Evolutionary conservation across 768 basidiomycete species (phyloP).

Genomic region (Phylloporus sp.): DNA sequence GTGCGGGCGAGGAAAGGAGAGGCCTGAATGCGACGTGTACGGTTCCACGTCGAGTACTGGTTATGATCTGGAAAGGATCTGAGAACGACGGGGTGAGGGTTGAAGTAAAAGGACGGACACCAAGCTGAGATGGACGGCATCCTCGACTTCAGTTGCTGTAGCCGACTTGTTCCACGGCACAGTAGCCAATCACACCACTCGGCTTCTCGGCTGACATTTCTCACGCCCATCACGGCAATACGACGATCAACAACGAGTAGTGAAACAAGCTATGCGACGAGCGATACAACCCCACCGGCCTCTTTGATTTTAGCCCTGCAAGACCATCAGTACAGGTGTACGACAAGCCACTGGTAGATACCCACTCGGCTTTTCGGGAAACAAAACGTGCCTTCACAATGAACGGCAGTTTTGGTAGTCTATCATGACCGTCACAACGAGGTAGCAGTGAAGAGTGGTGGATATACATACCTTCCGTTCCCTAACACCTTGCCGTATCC

Average conservation of each 20-base stretch:
- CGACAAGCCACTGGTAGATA: slow-evolving; percentile 12
- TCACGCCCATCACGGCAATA: neutral
- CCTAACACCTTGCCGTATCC: slow-evolving; percentile 95
- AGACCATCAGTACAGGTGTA: slow-evolving; percentile 18
- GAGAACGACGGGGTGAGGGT: neutral
- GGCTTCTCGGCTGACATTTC: slow-evolving; percentile 5
- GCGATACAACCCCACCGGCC: slow-evolving; percentile 90
- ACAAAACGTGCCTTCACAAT: slow-evolving; percentile 99
- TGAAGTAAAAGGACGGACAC: slow-evolving; percentile 30
- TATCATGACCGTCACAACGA: slow-evolving; percentile 23
- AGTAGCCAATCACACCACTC: slow-evolving; percentile 1
- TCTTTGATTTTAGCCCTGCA: slow-evolving; percentile 80
- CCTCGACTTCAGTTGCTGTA: slow-evolving; percentile 4
- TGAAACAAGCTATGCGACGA: slow-evolving; percentile 66
- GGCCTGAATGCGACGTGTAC: slow-evolving; percentile 49
- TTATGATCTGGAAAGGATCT: slow-evolving; percentile 35
- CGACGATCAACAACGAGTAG: slow-evolving; percentile 4
- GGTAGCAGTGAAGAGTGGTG: neutral
- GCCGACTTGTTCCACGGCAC: neutral
- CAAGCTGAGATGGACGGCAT: slow-evolving; percentile 36
- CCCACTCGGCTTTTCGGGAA: slow-evolving; percentile 78
- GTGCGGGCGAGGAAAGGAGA: slow-evolving; percentile 51
- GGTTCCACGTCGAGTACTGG: slow-evolving; percentile 57
- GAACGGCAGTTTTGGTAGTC: slow-evolving; percentile 87
- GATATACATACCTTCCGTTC: slow-evolving; percentile 64